These are phyloP conservation scores for Pseudocercospora musae DNA, from an alignment of 2,329 filamentous ascomycete genomes.

Conservation along the genomic window DNA sequence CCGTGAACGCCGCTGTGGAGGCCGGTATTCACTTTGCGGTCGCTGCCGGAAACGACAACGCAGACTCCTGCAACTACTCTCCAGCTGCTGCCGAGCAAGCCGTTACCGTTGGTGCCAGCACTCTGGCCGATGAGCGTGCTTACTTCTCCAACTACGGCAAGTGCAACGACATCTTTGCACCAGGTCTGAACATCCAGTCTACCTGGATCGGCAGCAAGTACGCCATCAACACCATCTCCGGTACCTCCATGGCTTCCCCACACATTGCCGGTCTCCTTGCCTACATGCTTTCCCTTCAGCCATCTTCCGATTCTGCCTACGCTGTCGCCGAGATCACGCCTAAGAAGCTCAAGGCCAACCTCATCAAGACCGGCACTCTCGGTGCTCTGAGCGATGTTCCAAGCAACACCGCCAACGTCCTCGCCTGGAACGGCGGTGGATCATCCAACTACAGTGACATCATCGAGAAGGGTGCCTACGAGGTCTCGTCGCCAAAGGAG, in stretches of 20 bases:
- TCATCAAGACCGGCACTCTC: slow-evolving; percentile 78
- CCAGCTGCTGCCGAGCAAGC: slow-evolving; percentile 88
- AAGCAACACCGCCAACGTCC: slow-evolving; percentile 82
- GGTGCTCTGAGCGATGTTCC: slow-evolving; percentile 79
- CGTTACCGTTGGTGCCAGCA: slow-evolving; percentile 93
- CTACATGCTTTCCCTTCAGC: slow-evolving; percentile 97
- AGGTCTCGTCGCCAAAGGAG: slow-evolving; percentile 28
- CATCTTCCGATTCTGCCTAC: slow-evolving; percentile 83
- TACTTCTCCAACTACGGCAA: slow-evolving; percentile 99
- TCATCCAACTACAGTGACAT: slow-evolving; percentile 73
- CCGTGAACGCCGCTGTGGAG: slow-evolving; percentile 89
- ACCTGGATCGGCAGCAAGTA: slow-evolving; percentile 98
- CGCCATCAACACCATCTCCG: slow-evolving; percentile 97
- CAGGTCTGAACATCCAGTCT: slow-evolving; percentile 83
- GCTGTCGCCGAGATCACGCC: slow-evolving; percentile 86
- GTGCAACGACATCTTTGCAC: slow-evolving; percentile 99
- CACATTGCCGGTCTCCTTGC: slow-evolving; percentile 94
- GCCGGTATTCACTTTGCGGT: slow-evolving; percentile 96
- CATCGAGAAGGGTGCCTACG: slow-evolving; percentile 38
- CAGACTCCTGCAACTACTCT: slow-evolving; percentile 97
- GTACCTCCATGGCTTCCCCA: slow-evolving; percentile 98
- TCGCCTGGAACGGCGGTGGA: slow-evolving; percentile 98
- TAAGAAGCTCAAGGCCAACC: slow-evolving; percentile 85
- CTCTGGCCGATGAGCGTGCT: slow-evolving; percentile 88
- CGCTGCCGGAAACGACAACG: slow-evolving; percentile 97